Evolutionary conservation across 2,329 filamentous ascomycete genomes (phyloP), one percentile per base, ranked within the genome.

Genomic region (Samsoniella hepiali): DNA sequence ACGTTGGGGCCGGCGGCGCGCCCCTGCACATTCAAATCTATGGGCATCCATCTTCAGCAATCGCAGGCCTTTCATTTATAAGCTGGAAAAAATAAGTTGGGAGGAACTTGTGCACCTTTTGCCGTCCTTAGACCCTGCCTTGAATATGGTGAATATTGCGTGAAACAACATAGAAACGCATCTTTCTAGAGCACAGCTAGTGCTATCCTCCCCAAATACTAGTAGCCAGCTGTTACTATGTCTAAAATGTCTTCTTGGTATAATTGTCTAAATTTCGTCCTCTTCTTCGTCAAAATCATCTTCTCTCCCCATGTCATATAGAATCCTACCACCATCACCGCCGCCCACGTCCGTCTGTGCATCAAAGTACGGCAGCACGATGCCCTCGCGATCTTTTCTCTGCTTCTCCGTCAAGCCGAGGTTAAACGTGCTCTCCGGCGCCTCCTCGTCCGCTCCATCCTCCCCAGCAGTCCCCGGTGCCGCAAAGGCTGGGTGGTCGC

Each of bases 271-370:
- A 68, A 94, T 93, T 77, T 97, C 93, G 77, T 97, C 93, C 71
- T 97, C 93, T 72, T 96, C 93, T 64, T 96, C 93, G 69, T 97
- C 93, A 77, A 97, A 98, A 74, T 98, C 93, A 76, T 99, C 95
- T 78, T 98, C 95, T 66, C 88, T 85, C 1, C 93, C 94, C 91
- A 98, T 96, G 69, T 98, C 94, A 74, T 99, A 99, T 71, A 99
- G 73, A 68, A 99, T 99, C 65, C 94, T 84, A 0, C 95, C 95
- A 5, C 95, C 94, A 70, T 96, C 92, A 0, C 93, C 93, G 0
- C 86, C 84, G 1, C 88, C 89, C 58, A 87, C 84, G 55, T 89
- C 89, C 60, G 87, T 91, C 82, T 99, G 95, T 31, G 95, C 95
- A 79, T 99, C 95, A 76, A 96, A 97, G 74, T 99, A 98, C 17